These are phyloP conservation scores for Casuarina cunninghamiana DNA, from an alignment of 306 rosid genomes.

Conservation along the genomic window DNA sequence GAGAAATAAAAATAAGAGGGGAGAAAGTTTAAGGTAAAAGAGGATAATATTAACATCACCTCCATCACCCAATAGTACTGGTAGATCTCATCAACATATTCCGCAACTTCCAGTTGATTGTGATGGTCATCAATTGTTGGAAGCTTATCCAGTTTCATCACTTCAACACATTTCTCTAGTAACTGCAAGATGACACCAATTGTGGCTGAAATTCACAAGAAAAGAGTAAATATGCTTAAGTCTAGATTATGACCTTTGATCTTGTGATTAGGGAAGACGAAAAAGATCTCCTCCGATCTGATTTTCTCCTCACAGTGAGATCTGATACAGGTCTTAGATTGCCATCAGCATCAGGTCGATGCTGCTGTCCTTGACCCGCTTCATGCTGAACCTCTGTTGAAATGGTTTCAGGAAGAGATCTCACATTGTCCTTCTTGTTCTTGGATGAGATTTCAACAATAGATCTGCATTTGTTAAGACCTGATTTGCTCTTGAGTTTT, in stretches of 20 bases:
- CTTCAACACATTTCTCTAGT: conserved; percentile 54
- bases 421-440: conserved; percentile 34
- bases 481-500: conserved; percentile 40
- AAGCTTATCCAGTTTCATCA: conserved; percentile 43
- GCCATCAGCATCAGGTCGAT: conserved; percentile 41
- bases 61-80: conserved; percentile 80
- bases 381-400: conserved; percentile 30
- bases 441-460: conserved; percentile 42
- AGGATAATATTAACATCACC: conserved; percentile 45
- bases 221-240: conserved; percentile 13
- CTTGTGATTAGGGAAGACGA: conserved; percentile 61
- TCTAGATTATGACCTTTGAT: conserved; percentile 60
- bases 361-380: conserved; percentile 32
- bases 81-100: conserved; percentile 79
- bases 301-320: conserved; percentile 40
- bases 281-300: conserved; percentile 71
- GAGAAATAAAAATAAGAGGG: neutral
- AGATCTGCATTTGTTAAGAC: conserved; percentile 36
- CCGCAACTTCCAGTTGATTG: conserved; percentile 90
- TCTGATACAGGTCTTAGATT: conserved; percentile 37
- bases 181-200: conserved; percentile 46
- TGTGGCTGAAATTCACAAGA: conserved; percentile 22
- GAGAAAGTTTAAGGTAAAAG: neutral
- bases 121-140: conserved; percentile 69
- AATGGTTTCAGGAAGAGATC: conserved; percentile 36